Conservation (phyloP, 1,139 yeast species). For the Pichia cactophila region DNA sequence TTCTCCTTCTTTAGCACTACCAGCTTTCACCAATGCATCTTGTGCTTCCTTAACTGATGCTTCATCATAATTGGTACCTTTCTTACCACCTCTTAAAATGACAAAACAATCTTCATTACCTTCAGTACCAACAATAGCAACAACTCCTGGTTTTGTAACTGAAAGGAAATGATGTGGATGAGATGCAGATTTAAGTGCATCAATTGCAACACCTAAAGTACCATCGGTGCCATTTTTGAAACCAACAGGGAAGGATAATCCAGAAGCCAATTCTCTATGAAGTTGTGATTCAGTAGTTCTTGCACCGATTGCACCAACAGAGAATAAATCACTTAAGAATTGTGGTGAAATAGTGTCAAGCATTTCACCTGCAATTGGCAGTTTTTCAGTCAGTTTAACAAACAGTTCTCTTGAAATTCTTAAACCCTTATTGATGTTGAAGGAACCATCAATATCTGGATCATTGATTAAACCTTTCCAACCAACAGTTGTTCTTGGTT, state of each 20-base stretch:
- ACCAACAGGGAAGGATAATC: slow-evolving; percentile 95
- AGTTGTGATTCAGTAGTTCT: slow-evolving; percentile 97
- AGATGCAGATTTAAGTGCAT: slow-evolving; percentile 87
- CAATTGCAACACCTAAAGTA: slow-evolving; percentile 84
- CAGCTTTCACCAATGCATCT: slow-evolving; percentile 52
- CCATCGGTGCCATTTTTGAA: slow-evolving; percentile 99
- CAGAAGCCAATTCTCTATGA: slow-evolving; percentile 95
- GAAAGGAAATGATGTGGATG: slow-evolving; percentile 91
- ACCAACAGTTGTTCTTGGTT: slow-evolving; percentile 97
- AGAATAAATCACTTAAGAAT: slow-evolving; percentile 81
- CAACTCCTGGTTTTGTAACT: slow-evolving; percentile 91
- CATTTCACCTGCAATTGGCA: slow-evolving; percentile 97
- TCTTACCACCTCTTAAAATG: slow-evolving; percentile 91
- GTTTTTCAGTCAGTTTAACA: slow-evolving; percentile 66
- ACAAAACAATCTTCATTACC: slow-evolving; percentile 90
- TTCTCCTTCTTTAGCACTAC: slow-evolving; percentile 39
- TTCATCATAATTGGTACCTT: slow-evolving; percentile 83
- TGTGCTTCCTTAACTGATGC: slow-evolving; percentile 64
- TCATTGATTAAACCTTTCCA: slow-evolving; percentile 98
- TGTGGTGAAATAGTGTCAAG: slow-evolving; percentile 96
- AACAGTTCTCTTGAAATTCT: slow-evolving; percentile 83
- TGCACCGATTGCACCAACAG: slow-evolving; percentile 98
- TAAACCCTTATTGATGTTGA: slow-evolving; percentile 91
- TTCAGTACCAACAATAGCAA: slow-evolving; percentile 90
- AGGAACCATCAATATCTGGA: slow-evolving; percentile 91